Evolutionary conservation across 2,329 filamentous ascomycete species (phyloP), one percentile per base, ranked within the genome.

Genomic region (Phialemonium atrogriseum): DNA sequence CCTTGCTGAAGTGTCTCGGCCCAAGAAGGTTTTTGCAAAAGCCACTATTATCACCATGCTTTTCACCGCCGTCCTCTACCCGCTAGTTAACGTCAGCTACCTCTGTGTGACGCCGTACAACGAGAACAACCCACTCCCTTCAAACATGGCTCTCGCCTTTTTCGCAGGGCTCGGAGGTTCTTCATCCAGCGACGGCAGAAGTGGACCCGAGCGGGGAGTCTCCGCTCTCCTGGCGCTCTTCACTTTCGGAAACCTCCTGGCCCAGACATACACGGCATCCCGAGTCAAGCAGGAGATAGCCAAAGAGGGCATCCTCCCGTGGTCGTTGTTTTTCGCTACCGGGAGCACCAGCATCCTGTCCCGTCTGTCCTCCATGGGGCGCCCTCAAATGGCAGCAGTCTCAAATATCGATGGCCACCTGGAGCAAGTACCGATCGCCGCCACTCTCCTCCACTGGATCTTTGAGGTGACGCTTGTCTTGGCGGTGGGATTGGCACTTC

Each of bases 211-310:
- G 10, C 47, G 49, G 14, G 50, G 58, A 8, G 45, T 66, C 25
- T 49, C 57, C 5, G 56, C 48, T 5, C 53, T 70, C 24, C 53
- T 67, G 16, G 64, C 66, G 3, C 40, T 70, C 19, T 67, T 60
- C 18, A 60, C 58, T 19, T 59, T 69, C 24, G 65, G 65, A 0
- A 69, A 70, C 38, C 56, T 71, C 14, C 46, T 69, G 8, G 59
- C 61, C 4, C 63, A 64, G 40, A 70, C 66, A 1, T 71, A 60
- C 43, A 63, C 68, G 0, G 62, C 67, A 7, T 60, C 68, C 3
- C 57, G 68, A 37, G 64, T 76, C 12, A 74, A 76, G 45, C 71
- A 76, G 43, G 71, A 77, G 44, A 72, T 77, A 25, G 72, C 71
- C 7, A 74, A 76, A 42, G 66, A 73, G 45, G 70, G 64, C 2